Evolutionary conservation across 2,329 filamentous ascomycete species (phyloP).

Genomic region (Penicillium sclerotiorum): DNA sequence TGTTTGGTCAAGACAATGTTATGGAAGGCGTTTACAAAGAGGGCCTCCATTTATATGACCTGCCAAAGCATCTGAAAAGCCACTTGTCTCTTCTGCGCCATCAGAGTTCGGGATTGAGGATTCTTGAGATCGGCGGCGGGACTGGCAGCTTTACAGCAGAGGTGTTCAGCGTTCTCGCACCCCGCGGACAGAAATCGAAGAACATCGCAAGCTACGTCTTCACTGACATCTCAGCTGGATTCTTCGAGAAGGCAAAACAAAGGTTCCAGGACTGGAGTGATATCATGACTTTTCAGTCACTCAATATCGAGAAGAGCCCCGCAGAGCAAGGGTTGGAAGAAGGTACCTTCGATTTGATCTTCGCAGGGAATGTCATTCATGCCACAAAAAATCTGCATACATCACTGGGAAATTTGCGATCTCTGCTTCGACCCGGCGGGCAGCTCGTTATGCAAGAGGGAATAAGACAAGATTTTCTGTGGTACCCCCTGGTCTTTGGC

Average conservation of each 20-base stretch:
- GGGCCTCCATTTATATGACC: slow-evolving; percentile 25
- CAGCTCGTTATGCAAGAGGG: slow-evolving; percentile 28
- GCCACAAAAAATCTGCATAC: slow-evolving; percentile 26
- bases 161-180: slow-evolving; percentile 20
- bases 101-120: slow-evolving; percentile 18
- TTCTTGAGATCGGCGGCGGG: slow-evolving; percentile 34
- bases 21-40: slow-evolving; percentile 34
- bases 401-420: slow-evolving; percentile 16
- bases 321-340: slow-evolving; percentile 31
- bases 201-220: slow-evolving; percentile 30
- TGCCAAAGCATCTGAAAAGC: slow-evolving; percentile 20
- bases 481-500: slow-evolving; percentile 26
- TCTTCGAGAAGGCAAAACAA: slow-evolving; percentile 31
- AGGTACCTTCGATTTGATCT: slow-evolving; percentile 36
- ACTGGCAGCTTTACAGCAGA: slow-evolving; percentile 32
- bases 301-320: slow-evolving; percentile 34
- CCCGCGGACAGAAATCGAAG: slow-evolving; percentile 3
- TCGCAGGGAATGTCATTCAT: slow-evolving; percentile 39
- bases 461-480: slow-evolving; percentile 25
- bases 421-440: slow-evolving; percentile 22
- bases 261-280: slow-evolving; percentile 25
- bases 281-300: slow-evolving; percentile 31
- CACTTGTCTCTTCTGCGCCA: slow-evolving; percentile 25
- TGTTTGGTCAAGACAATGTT: slow-evolving; percentile 37
- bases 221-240: slow-evolving; percentile 35